Conservation (phyloP, 2,329 filamentous ascomycete genomes). For the Calonectria hongkongensis region DNA sequence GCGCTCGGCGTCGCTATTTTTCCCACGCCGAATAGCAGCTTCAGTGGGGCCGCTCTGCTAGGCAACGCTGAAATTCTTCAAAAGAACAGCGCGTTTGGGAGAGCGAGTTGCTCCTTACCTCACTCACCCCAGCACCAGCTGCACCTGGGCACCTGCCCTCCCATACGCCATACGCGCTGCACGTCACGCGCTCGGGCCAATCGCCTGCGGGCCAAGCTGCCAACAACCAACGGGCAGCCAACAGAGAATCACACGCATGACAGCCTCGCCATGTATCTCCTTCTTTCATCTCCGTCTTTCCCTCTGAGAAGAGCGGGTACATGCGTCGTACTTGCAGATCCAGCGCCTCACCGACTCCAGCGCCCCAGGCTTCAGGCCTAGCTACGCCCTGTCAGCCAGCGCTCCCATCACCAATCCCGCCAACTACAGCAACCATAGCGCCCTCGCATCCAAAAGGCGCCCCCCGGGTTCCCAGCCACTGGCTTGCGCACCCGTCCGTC, state of each 20-base stretch:
- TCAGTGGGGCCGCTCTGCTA: slow-evolving; percentile 18
- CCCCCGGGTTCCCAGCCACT: background rate
- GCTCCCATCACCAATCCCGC: background rate
- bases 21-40: slow-evolving; percentile 34
- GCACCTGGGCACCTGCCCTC: slow-evolving; percentile 9
- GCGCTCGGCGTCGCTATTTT: slow-evolving; percentile 36
- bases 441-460: background rate
- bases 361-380: slow-evolving; percentile 19
- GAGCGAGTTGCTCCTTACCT: background rate
- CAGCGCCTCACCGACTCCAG: slow-evolving; percentile 22
- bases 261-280: slow-evolving; percentile 48
- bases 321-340: slow-evolving; percentile 16
- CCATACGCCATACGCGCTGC: slow-evolving; percentile 3
- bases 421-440: background rate
- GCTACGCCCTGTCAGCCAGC: slow-evolving; percentile 10
- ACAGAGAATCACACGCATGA: slow-evolving; percentile 32
- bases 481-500: background rate
- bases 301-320: slow-evolving; percentile 26
- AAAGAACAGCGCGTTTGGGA: background rate
- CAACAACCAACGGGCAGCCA: slow-evolving; percentile 33
- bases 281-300: slow-evolving; percentile 34
- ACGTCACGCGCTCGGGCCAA: slow-evolving; percentile 47
- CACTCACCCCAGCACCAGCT: slow-evolving; percentile 14
- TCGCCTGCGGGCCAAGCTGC: slow-evolving; percentile 45
- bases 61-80: slow-evolving; percentile 12